Evolutionary conservation across 345 rosid genomes (phyloP), one percentile per base, ranked within the genome.

Genomic region (Melaleuca alternifolia): DNA sequence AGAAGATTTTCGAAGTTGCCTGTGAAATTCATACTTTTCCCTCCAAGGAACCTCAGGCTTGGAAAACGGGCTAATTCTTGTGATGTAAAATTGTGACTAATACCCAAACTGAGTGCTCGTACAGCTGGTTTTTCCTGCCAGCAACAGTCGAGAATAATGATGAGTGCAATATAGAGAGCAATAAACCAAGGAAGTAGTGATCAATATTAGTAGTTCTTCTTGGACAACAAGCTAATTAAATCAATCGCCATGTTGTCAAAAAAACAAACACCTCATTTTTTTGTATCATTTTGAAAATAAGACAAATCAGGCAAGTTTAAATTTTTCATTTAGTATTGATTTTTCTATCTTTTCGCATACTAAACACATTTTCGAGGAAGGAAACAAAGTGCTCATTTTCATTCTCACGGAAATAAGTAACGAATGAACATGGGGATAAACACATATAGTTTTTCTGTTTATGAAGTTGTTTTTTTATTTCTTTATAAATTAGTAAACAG

Each of bases 121-220:
- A 56, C 26, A 24, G 14, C 28, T 56, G 6, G 28, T 24, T 56
- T 56, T 56, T 56, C 16, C 65, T 57, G 0, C 65, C 2, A 26
- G 15, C 0, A 11, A 0, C 0, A 57, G 0, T 1, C 2, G 1
- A 5, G 62, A 57, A 26, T 0, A 57, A 5, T 24, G 16, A 26
- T 26, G 30, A 57, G 8, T 11, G 16, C 21, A 52, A 15, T 2
- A 2, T 6, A 52, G 54, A 13, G 15, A 52, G 54, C 20, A 52
- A 52, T 13, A 15, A 52, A 52, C 54, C n/a, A n/a, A n/a, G n/a
- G 7, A 52, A 16, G 21, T 52, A 16, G 54, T 52, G 7, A 26
- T 24, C 62, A 24, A 57, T 11, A 26, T 57, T 28, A 57, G 12
- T 59, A 59, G 18, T 51, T 14, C 18, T 51, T 51, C 41, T 41